phyloP scores from a whole-genome alignment of 2,329 filamentous ascomycete species.

The Cordyceps farinosa region DNA sequence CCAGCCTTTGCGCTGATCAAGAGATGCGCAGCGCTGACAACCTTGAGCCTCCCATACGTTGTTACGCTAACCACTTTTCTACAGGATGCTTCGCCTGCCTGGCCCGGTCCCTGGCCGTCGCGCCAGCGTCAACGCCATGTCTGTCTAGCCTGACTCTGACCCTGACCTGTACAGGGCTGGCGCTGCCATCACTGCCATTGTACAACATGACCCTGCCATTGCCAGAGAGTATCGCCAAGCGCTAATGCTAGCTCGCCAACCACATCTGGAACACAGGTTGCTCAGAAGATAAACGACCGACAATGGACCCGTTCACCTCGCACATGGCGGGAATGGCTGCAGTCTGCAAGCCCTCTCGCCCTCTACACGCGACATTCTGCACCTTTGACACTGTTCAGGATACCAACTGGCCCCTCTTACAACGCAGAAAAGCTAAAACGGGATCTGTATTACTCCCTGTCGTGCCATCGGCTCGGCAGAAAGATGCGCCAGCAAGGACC shows the following conservation, averaged over 20 bases:
- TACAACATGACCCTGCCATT: slow-evolving; percentile 11
- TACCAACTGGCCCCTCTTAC: background rate
- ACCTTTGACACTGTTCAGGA: background rate
- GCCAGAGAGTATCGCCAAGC: slow-evolving; percentile 1
- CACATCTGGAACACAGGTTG: slow-evolving; percentile 7
- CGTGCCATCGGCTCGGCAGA: slow-evolving; percentile 16
- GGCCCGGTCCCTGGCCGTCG: slow-evolving; percentile 8
- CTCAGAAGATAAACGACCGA: background rate
- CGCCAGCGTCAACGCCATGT: slow-evolving; percentile 3
- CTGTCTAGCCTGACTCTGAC: background rate
- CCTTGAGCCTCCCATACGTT: slow-evolving; percentile 16
- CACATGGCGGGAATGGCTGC: slow-evolving; percentile 6
- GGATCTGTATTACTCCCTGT: slow-evolving; percentile 8
- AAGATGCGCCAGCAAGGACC: slow-evolving; percentile 16
- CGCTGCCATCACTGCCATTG: slow-evolving; percentile 5
- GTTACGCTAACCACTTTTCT: slow-evolving; percentile 1
- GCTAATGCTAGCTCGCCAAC: slow-evolving; percentile 9
- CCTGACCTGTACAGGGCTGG: background rate
- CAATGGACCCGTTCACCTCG: background rate
- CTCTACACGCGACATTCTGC: background rate
- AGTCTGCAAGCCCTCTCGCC: background rate
- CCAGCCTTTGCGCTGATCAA: slow-evolving; percentile 16
- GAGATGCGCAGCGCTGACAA: slow-evolving; percentile 15
- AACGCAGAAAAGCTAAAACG: slow-evolving; percentile 5
- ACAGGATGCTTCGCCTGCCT: background rate